Evolutionary conservation across 257 asterid species (phyloP).

Genomic region (Nicotiana obtusifolia): DNA sequence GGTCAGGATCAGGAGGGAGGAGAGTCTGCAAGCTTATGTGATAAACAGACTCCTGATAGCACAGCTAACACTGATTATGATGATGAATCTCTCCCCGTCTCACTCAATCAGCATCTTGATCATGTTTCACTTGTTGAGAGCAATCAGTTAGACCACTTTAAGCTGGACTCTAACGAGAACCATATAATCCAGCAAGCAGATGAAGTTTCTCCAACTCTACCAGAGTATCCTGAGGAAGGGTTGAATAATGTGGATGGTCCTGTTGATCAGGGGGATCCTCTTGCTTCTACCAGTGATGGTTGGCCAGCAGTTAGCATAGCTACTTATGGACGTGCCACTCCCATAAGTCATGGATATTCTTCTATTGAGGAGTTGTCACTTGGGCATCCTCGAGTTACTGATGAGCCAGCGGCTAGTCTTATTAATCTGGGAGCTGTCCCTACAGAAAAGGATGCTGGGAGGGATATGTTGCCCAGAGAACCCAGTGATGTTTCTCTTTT

Average conservation of each 20-base stretch:
- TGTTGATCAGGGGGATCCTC: constrained; percentile 30
- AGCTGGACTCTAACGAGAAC: constrained; percentile 34
- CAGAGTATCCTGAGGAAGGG: constrained; percentile 37
- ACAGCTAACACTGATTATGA: constrained; percentile 27
- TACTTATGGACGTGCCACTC: constrained; percentile 41
- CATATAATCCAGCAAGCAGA: constrained; percentile 29
- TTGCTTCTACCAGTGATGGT: constrained; percentile 37
- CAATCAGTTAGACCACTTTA: constrained; percentile 36
- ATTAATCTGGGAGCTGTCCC: constrained; percentile 35
- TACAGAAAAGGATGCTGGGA: constrained; percentile 40
- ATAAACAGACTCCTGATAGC: constrained; percentile 21
- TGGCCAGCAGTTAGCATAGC: constrained; percentile 65
- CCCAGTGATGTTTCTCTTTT: constrained; percentile 43
- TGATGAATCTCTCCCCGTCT: constrained; percentile 30
- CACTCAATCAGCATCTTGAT: constrained; percentile 36
- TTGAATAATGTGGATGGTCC: constrained; percentile 37
- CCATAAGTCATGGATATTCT: constrained; percentile 43
- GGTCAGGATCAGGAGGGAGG: constrained; percentile 34
- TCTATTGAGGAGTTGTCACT: constrained; percentile 52
- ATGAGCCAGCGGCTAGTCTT: constrained; percentile 40
- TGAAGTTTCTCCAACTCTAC: constrained; percentile 32
- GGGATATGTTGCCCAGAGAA: constrained; percentile 41
- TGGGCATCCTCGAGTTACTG: constrained; percentile 49
- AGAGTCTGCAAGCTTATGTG: constrained; percentile 23
- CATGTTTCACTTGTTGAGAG: constrained; percentile 29